Conservation (phyloP, 257 asterid species). For the Nicotiana knightiana region DNA sequence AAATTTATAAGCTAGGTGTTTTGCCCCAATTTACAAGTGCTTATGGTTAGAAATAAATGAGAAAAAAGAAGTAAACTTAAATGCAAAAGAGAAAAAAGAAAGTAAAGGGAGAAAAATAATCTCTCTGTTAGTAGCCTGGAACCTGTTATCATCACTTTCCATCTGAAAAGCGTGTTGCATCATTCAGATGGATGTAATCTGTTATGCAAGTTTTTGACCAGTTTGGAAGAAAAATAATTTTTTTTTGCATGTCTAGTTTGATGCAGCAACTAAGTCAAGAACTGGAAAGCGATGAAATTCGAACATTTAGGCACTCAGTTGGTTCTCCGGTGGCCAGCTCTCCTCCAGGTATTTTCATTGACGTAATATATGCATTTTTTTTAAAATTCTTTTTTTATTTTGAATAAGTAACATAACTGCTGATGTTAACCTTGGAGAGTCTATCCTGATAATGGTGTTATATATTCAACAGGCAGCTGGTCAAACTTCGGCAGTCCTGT, state of each 20-base stretch:
- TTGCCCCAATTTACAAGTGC: not conserved
- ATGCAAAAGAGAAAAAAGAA: not conserved
- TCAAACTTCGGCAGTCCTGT: slow-evolving; percentile 77
- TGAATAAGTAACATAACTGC: not conserved
- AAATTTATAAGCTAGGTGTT: not conserved
- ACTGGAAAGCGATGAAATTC: slow-evolving; percentile 73
- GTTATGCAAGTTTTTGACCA: not conserved
- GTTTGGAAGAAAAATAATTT: slow-evolving; percentile 8
- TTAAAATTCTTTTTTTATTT: not conserved
- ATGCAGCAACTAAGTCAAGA: slow-evolving; percentile 93
- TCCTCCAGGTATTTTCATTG: slow-evolving; percentile 65
- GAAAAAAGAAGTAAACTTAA: not conserved
- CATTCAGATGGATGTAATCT: not conserved
- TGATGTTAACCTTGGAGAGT: not conserved
- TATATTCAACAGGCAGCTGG: slow-evolving; percentile 61
- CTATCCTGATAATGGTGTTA: not conserved
- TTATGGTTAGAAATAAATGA: not conserved
- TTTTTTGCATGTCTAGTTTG: slow-evolving; percentile 41
- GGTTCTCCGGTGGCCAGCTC: slow-evolving; percentile 86
- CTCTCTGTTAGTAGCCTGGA: not conserved
- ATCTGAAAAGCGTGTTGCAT: not conserved
- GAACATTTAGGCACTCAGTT: slow-evolving; percentile 54
- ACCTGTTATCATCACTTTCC: not conserved
- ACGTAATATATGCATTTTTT: not conserved
- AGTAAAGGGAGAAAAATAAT: not conserved